Conservation (phyloP, 1,139 yeast genomes). For the Sugiyamaella novakii region DNA sequence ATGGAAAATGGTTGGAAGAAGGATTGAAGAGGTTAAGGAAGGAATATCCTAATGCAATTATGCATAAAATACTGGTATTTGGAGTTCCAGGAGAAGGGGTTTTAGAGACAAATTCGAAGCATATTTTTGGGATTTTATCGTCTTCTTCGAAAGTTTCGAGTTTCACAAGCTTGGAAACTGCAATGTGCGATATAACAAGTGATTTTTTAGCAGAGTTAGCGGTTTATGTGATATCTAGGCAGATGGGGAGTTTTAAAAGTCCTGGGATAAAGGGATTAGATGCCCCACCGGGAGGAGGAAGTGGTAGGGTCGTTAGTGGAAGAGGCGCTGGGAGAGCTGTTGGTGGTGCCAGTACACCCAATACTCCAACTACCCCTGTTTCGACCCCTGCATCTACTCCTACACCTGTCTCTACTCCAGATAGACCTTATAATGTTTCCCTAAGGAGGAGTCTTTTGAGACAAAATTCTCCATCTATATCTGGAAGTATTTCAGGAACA, state of each 20-base stretch:
- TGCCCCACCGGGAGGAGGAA: slow-evolving; percentile 23
- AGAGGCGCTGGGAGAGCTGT: slow-evolving; percentile 6
- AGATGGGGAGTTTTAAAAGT: slow-evolving; percentile 41
- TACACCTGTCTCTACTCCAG: slow-evolving; percentile 19
- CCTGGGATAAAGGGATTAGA: slow-evolving; percentile 41
- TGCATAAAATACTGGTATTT: slow-evolving; percentile 64
- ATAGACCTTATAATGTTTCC: slow-evolving; percentile 27
- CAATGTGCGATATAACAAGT: slow-evolving; percentile 70
- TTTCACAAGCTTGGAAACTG: slow-evolving; percentile 60
- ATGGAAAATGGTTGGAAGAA: slow-evolving; percentile 38
- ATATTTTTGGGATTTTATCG: slow-evolving; percentile 37
- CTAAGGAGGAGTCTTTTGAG: slow-evolving; percentile 18
- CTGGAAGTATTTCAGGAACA: slow-evolving; percentile 2
- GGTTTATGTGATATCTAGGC: slow-evolving; percentile 53
- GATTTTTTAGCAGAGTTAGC: slow-evolving; percentile 66
- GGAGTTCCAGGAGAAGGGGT: slow-evolving; percentile 50
- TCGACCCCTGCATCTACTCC: slow-evolving; percentile 10
- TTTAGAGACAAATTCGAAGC: slow-evolving; percentile 35
- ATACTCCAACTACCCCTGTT: background rate
- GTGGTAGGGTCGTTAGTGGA: slow-evolving; percentile 1
- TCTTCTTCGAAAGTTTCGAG: slow-evolving; percentile 31
- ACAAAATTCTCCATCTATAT: slow-evolving; percentile 11
- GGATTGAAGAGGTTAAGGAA: slow-evolving; percentile 46
- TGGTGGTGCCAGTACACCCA: background rate
- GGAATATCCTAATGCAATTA: slow-evolving; percentile 60